Base-by-base conservation (phyloP, 495 filamentous ascomycete genomes). In the Penicillium canariense region DNA sequence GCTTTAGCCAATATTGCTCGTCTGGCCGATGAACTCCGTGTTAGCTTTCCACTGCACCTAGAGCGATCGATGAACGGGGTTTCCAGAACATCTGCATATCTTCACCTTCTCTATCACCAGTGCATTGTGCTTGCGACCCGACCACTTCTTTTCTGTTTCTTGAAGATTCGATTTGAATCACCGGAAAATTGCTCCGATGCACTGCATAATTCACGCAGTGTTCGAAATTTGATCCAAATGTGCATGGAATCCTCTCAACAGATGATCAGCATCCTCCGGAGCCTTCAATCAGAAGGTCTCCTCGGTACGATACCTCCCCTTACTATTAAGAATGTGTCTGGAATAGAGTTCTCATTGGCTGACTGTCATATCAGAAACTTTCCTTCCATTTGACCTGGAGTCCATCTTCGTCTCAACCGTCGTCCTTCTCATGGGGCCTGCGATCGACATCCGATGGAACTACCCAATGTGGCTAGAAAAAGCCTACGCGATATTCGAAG, bases 61-160 rank as follows among this genome's bases (percentile, higher is more conserved):
- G 68, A 76, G 8, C 63, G 56, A 51, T 39, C 63, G n/a, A 55
- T 51, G 1, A 75, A 63, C 35, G 72, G 75, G 4, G 62, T 74
- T 10, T 75, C 71, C 11, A 50, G 73, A 39, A 62, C 68, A 34
- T 72, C 73, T 6, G 75, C 75, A 8, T 71, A 74, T 56, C 65
- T 78, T 17, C 69, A 76, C 56, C 67, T 78, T 14, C 63, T 73
- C 32, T 71, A 78, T 39, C 75, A 78, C 38, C 73, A 74, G 63
- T 76, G 74, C 46, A 73, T 77, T 14, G 60, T 77, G 27, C 61
- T 76, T 7, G 72, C 72, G 22, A 77, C 71, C 26, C 55, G 73
- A 54, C 73, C 71, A 12, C 53, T 76, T 4, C 53, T 77, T 14
- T 71, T 71, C 45, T 70, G 68, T 40, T 71, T 74, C 28, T 48